Evolutionary conservation across 257 asterid genomes (phyloP), one percentile per base, ranked within the genome.

Genomic region (Thymus mandschuricus): DNA sequence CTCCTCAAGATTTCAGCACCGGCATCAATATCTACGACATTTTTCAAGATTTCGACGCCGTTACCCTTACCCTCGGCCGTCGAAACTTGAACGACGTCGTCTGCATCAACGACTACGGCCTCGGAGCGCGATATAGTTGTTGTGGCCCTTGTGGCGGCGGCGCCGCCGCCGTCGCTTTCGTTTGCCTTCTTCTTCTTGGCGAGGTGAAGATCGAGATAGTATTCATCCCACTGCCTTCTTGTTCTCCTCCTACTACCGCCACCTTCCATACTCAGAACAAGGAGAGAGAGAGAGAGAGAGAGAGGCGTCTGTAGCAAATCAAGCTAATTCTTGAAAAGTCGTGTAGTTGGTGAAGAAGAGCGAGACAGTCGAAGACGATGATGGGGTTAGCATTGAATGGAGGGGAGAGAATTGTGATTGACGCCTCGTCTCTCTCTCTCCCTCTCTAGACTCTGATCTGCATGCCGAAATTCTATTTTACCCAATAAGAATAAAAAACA

Each of bases 231-330:
- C 7, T 67, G 67, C 1, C 52, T 33, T 45, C 85, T 74, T 9
- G 82, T 81, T 67, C 81, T 77, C 52, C 74, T 75, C 41, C 66
- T 21, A 10, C 48, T 7, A 10, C 10, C 48, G 8, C 49, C 70
- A 66, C 51, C 10, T 33, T 15, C 38, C 57, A 35, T 33, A 4
- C 35, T 33, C 11, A 35, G 40, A 35, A 3, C 40, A 35, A 35
- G 40, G 40, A 0, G 1, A 8, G 8, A 44, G 49, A 44, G 49
- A 44, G 8, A 44, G 49, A 44, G 12, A 44, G 2, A 44, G 10
- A 43, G 10, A 1, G 10, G 48, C 21, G 21, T 21, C 21, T 21
- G 21, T 21, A 21, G 21, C 21, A 21, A 21, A 21, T 21, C 21
- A 21, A 21, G 21, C 21, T 21, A 21, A 21, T 21, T 21, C 21